Percentiles rank a stretch among this genome's conserved stretches.
Evolutionary conservation across 371 early-diverging fungal species (phyloP).

Genomic region (Rhizomucor miehei): DNA sequence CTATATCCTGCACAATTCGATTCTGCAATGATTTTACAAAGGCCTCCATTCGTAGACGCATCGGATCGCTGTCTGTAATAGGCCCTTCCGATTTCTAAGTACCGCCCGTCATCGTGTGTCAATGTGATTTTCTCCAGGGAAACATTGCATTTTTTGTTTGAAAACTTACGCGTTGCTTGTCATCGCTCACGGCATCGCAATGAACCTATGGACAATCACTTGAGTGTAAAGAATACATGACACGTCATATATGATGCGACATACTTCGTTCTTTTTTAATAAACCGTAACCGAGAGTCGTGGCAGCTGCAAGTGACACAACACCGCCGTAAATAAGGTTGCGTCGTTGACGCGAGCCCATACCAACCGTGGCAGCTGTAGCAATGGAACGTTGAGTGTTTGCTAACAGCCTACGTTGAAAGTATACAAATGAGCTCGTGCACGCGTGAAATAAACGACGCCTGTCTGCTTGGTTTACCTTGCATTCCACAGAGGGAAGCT

Average conservation of each 20-base stretch:
- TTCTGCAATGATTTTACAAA: conserved; percentile 79
- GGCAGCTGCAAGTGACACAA: conserved; percentile 5
- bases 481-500: too few species aligned
- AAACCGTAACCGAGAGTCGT: conserved; percentile 1
- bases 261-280: too few species aligned
- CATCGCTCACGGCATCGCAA: conserved; percentile 25
- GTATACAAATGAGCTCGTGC: too few species aligned
- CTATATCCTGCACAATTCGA: conserved; percentile 54
- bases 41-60: conserved; percentile 82
- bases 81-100: conserved; percentile 23
- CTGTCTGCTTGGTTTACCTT: too few species aligned
- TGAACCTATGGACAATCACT: conserved; percentile 6
- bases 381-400: conserved; percentile 6
- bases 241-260: too few species aligned
- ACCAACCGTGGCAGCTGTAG: conserved; percentile 4
- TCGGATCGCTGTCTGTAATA: conserved; percentile 48
- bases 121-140: neutral
- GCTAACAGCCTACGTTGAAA: neutral
- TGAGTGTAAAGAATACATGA: too few species aligned
- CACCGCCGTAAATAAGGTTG: neutral
- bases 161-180: conserved; percentile 26
- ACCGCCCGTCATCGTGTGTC: neutral
- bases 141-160: too few species aligned
- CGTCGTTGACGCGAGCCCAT: conserved; percentile 3
- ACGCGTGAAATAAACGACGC: too few species aligned